phyloP scores from a whole-genome alignment of 2,329 filamentous ascomycete genomes.

The Clonostachys solani region DNA sequence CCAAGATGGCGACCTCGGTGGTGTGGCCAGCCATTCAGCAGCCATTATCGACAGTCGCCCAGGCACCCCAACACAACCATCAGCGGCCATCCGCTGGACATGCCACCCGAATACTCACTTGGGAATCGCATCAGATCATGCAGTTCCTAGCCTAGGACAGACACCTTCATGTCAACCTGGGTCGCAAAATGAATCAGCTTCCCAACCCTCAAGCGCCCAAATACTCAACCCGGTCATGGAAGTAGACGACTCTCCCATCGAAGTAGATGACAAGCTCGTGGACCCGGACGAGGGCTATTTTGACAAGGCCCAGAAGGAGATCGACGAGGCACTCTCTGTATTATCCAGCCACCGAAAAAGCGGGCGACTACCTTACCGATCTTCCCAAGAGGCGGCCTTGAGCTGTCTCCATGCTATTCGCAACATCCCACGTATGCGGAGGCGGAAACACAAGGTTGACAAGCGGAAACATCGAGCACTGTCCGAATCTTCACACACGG shows the following conservation, averaged over 20 bases:
- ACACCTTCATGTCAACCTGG: no score
- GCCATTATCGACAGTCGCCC: no score
- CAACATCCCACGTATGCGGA: slow-evolving; percentile 13
- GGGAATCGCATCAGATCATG: no score
- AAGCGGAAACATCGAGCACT: background rate
- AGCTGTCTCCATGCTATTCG: slow-evolving; percentile 9
- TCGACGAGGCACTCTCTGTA: background rate
- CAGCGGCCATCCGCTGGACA: no score
- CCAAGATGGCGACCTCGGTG: no score
- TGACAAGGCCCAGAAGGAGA: background rate
- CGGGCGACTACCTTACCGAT: background rate
- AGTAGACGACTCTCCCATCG: background rate
- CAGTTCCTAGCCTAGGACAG: no score
- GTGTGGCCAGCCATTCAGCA: no score
- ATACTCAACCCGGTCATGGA: no score
- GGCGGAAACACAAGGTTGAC: slow-evolving; percentile 5
- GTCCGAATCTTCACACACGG: background rate
- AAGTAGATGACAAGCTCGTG: background rate
- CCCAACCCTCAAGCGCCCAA: no score
- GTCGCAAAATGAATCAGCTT: no score
- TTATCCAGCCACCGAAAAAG: background rate
- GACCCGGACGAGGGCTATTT: background rate
- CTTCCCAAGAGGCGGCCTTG: slow-evolving; percentile 10
- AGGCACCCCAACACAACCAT: no score
- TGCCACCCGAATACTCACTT: no score